Conservation (phyloP, 208 protist genomes). For the Phytomonas serpens region DNA sequence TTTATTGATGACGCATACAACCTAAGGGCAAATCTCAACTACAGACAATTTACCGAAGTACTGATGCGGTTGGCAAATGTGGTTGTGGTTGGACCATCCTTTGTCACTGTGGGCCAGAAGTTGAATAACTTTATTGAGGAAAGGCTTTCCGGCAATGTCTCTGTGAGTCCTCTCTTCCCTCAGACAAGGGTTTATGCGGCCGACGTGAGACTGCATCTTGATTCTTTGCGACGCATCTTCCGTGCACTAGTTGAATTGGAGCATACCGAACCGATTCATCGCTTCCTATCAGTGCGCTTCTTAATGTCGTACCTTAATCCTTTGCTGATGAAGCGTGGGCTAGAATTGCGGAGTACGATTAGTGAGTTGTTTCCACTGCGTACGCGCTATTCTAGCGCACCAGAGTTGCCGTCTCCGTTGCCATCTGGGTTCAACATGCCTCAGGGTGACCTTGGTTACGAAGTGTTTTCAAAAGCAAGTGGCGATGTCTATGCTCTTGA, state of each 20-base stretch:
- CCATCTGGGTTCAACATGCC: constrained; percentile 35
- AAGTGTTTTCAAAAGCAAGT: constrained; percentile 27
- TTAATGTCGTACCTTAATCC: constrained; percentile 15
- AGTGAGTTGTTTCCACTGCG: constrained; percentile 13
- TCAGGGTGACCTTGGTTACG: constrained; percentile 20
- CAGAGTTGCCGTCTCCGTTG: constrained; percentile 7
- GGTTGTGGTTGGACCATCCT: constrained; percentile 32
- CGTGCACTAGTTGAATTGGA: neutral
- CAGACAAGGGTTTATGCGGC: constrained; percentile 23
- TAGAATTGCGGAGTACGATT: constrained; percentile 11
- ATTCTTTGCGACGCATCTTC: constrained; percentile 16
- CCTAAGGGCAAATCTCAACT: constrained; percentile 51
- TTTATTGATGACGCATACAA: constrained; percentile 20
- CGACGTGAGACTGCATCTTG: constrained; percentile 18
- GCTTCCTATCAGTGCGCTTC: constrained; percentile 11
- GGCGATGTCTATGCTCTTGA: constrained; percentile 17
- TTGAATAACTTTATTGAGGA: constrained; percentile 45
- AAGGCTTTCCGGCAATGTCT: neutral
- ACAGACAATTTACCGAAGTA: constrained; percentile 75
- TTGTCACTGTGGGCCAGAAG: constrained; percentile 24
- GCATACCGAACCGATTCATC: neutral
- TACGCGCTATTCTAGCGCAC: constrained; percentile 18
- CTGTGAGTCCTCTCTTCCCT: constrained; percentile 29
- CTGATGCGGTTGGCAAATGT: constrained; percentile 52
- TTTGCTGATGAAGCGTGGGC: neutral